Base-by-base conservation (phyloP, 225 moss, liverwort and hornwort species). In the Pseudisothecium myosuroides region DNA sequence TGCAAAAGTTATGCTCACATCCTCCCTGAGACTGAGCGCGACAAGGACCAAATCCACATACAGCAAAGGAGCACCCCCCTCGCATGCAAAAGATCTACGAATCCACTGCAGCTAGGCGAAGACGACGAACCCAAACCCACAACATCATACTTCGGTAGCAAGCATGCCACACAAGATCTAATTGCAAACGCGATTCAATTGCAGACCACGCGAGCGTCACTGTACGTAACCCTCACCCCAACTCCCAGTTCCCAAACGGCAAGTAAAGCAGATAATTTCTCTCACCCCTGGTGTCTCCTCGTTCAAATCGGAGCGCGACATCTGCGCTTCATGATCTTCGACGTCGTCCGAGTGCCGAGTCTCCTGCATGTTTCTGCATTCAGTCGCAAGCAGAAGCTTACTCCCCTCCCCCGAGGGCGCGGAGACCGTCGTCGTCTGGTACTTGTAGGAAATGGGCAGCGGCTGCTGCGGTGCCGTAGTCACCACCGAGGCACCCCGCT, bases 281-380 rank as follows among this genome's bases (percentile, higher is more conserved):
- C 88, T 93, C 89, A 93, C 92, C 92, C 62, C 61, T 21, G 80
- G 86, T 50, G 5, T n/a, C 81, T 87, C 88, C 36, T 34, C 61
- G 88, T 45, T 39, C 17, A 66, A 52, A 74, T 88, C 90, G 18
- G 90, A 92, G 85, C 56, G 85, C 58, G 87, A 83, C 72, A 81
- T 80, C 14, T 41, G 91, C 45, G 87, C 80, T 82, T 81, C 88
- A 83, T 86, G 90, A 83, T 78, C 83, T 17, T 71, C 67, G 55
- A n/a, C 52, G 36, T 39, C 84, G 29, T 65, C 61, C 76, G 37
- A 11, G 47, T 65, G 36, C 59, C 78, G 85, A 49, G 32, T 64
- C 85, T 85, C 85, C 91, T 93, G 91, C 88, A 93, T 93, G 92
- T 91, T 91, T 88, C 83, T 93, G 91, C 92, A 93, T 91, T 91